A percentile compares a stretch with the other conserved stretches of the same genome.
Evolutionary conservation across 345 rosid species (phyloP).

Genomic region (Sonneratia caseolaris): DNA sequence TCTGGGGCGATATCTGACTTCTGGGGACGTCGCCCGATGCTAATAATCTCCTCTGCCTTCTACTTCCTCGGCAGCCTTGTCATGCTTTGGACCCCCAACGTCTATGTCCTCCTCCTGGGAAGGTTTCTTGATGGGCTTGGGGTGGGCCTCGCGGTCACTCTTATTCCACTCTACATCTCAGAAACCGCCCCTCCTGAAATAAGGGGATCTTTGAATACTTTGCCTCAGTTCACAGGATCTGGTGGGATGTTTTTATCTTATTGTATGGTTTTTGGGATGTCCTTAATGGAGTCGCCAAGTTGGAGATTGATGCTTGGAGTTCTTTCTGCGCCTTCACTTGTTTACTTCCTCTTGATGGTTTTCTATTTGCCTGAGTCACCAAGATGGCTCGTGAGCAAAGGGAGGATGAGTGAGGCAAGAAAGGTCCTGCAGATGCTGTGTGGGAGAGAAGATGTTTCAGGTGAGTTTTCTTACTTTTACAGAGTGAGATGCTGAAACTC

Average conservation of each 20-base stretch:
- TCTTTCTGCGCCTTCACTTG: constrained; percentile 14
- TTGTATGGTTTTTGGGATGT: constrained; percentile 19
- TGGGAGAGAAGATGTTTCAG: constrained; percentile 21
- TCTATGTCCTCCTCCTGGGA: constrained; percentile 11
- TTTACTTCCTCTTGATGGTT: constrained; percentile 8
- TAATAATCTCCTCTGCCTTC: constrained; percentile 15
- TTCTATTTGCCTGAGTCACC: constrained; percentile 20
- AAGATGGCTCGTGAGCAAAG: constrained; percentile 21
- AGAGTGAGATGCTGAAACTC: not conserved
- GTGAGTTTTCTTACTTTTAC: constrained; percentile 6
- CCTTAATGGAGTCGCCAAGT: constrained; percentile 12
- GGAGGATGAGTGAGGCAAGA: constrained; percentile 15
- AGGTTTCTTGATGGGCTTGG: constrained; percentile 20
- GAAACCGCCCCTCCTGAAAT: constrained; percentile 21
- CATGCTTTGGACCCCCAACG: constrained; percentile 18
- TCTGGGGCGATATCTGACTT: constrained; percentile 16
- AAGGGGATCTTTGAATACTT: constrained; percentile 17
- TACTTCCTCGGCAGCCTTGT: constrained; percentile 13
- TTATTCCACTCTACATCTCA: constrained; percentile 17
- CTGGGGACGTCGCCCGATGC: constrained; percentile 17
- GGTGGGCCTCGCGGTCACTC: constrained; percentile 16
- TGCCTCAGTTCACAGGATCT: constrained; percentile 19
- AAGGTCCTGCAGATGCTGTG: constrained; percentile 18
- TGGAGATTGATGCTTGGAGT: constrained; percentile 21
- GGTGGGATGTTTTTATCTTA: constrained; percentile 18